Conservation (phyloP, 768 basidiomycete genomes). For the Lentinula aciculospora region DNA sequence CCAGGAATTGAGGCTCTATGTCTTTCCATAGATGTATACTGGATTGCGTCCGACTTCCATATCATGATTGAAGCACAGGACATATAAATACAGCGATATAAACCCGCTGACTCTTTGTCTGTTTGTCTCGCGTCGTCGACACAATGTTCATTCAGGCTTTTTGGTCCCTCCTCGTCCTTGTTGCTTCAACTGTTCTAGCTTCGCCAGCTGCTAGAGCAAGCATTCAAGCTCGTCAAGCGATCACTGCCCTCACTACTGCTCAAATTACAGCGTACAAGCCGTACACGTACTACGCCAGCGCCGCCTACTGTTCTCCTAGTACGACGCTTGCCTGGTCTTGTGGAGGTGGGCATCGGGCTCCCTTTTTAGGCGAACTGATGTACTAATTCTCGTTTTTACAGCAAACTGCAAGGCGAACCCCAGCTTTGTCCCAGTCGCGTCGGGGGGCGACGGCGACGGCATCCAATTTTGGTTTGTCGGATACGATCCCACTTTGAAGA, state of each 20-base stretch:
- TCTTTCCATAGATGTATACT: background rate
- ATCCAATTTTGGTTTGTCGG: slow-evolving; percentile 52
- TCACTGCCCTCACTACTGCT: background rate
- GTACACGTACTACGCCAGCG: slow-evolving; percentile 30
- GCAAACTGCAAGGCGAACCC: slow-evolving; percentile 36
- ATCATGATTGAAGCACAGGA: background rate
- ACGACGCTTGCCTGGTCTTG: slow-evolving; percentile 33
- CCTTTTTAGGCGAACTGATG: background rate
- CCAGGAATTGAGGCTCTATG: background rate
- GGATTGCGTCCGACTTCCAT: background rate
- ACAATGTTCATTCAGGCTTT: background rate
- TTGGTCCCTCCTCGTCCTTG: background rate
- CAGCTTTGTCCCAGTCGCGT: slow-evolving; percentile 35
- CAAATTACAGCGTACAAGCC: slow-evolving; percentile 26
- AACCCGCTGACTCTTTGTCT: too few relatives aligned
- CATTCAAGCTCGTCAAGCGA: background rate
- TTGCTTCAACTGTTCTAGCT: background rate
- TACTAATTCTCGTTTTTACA: background rate
- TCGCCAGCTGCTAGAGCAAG: background rate
- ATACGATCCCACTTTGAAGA: slow-evolving; percentile 31
- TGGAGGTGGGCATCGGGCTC: slow-evolving; percentile 24
- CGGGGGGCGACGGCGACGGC: slow-evolving; percentile 38
- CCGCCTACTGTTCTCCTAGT: slow-evolving; percentile 24
- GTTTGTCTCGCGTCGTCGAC: background rate
- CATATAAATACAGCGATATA: background rate